Percentiles rank a stretch among this genome's conserved stretches.
Evolutionary conservation across 2,329 filamentous ascomycete genomes (phyloP).

Genomic region (Beauveria rudraprayagi): DNA sequence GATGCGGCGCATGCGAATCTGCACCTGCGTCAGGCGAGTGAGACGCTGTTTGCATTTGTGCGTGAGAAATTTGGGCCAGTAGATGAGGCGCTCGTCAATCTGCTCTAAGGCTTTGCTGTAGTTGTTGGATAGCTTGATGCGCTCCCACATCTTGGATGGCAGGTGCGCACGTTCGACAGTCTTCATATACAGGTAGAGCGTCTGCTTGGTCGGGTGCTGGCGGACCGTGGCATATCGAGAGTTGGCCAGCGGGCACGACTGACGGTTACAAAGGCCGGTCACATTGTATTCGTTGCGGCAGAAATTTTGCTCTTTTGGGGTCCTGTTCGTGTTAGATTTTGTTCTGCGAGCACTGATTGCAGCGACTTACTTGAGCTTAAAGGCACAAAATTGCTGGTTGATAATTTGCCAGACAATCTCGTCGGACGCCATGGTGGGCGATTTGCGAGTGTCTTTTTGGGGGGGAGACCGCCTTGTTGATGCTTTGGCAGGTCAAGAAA

Average conservation of each 20-base stretch:
- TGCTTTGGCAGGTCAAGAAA: neutral
- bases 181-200: constrained; percentile 95
- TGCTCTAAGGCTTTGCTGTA: constrained; percentile 84
- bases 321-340: constrained; percentile 41
- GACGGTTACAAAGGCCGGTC: constrained; percentile 72
- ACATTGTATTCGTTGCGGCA: constrained; percentile 94
- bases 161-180: constrained; percentile 82
- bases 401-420: constrained; percentile 98
- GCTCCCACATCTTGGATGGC: constrained; percentile 90
- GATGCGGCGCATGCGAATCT: constrained; percentile 69
- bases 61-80: constrained; percentile 88
- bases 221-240: constrained; percentile 88
- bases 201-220: constrained; percentile 69
- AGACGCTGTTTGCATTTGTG: constrained; percentile 97
- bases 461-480: too few relatives aligned
- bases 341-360: too few relatives aligned
- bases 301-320: constrained; percentile 81
- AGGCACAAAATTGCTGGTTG: constrained; percentile 90
- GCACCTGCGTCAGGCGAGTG: constrained; percentile 85
- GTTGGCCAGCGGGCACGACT: constrained; percentile 87
- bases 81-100: constrained; percentile 77
- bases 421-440: constrained; percentile 68
- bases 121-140: constrained; percentile 81
- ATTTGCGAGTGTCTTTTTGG: neutral
- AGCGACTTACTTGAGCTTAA: constrained; percentile 72